Evolutionary conservation across 1,139 yeast species (phyloP).

Genomic region (Blastobotrys ciferrii): DNA sequence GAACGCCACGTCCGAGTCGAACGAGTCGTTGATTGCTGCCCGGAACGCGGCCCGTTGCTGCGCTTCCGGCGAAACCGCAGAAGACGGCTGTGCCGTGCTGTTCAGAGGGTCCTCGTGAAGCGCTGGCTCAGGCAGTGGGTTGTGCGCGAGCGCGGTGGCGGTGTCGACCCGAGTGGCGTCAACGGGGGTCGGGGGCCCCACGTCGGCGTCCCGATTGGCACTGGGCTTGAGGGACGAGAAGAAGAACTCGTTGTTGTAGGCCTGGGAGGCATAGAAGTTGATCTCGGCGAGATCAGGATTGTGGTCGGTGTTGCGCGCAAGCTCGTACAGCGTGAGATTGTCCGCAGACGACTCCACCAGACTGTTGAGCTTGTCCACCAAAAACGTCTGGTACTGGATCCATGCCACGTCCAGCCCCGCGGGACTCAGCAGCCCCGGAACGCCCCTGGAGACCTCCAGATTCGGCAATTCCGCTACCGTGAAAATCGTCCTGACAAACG

Average conservation of each 20-base stretch:
- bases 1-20: slow-evolving; percentile 49
- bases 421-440: slow-evolving; percentile 69
- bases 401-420: slow-evolving; percentile 74
- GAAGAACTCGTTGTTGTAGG: slow-evolving; percentile 88
- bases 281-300: slow-evolving; percentile 58
- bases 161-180: slow-evolving; percentile 25
- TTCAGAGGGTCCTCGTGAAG: no score
- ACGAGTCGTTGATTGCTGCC: slow-evolving; percentile 34
- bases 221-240: slow-evolving; percentile 57
- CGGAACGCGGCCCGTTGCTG: slow-evolving; percentile 15
- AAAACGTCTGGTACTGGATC: slow-evolving; percentile 72
- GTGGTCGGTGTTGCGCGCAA: slow-evolving; percentile 66
- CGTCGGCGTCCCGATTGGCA: slow-evolving; percentile 28
- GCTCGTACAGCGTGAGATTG: slow-evolving; percentile 43
- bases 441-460: slow-evolving; percentile 46
- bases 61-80: slow-evolving; percentile 12
- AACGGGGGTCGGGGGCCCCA: slow-evolving; percentile 17
- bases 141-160: slow-evolving; percentile 22
- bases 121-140: slow-evolving; percentile 20
- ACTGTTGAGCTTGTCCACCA: slow-evolving; percentile 65
- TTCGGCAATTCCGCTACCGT: slow-evolving; percentile 35
- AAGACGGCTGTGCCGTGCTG: slow-evolving; percentile 5
- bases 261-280: slow-evolving; percentile 84
- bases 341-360: slow-evolving; percentile 25
- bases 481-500: slow-evolving; percentile 21